Evolutionary conservation across 2,329 filamentous ascomycete species (phyloP).

Genomic region (Pyrenochaeta sp.): DNA sequence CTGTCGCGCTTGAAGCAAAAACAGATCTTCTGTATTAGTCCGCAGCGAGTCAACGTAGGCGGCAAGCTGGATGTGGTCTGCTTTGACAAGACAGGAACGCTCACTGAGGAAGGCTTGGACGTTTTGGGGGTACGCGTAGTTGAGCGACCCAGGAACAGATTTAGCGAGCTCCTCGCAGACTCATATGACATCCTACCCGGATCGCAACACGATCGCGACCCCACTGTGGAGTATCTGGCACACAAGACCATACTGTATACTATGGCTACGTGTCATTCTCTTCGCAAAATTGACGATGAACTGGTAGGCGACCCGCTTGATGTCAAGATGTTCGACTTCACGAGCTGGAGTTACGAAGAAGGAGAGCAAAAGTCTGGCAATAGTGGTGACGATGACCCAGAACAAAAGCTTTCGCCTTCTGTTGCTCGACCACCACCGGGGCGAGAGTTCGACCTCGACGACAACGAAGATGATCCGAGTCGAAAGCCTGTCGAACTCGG

Average conservation of each 20-base stretch:
- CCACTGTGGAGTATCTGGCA: slow-evolving; percentile 66
- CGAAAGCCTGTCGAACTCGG: slow-evolving; percentile 79
- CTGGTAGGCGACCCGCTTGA: slow-evolving; percentile 93
- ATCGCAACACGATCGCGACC: slow-evolving; percentile 64
- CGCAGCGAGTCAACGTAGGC: slow-evolving; percentile 94
- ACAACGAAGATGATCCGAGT: slow-evolving; percentile 54
- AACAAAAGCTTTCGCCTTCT: slow-evolving; percentile 83
- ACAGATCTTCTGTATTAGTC: slow-evolving; percentile 96
- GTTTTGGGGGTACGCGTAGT: slow-evolving; percentile 88
- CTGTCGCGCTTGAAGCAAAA: slow-evolving; percentile 85
- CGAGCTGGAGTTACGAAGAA: slow-evolving; percentile 90
- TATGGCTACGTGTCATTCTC: slow-evolving; percentile 96
- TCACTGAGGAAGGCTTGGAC: slow-evolving; percentile 95
- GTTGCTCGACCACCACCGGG: slow-evolving; percentile 80
- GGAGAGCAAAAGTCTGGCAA: slow-evolving; percentile 71
- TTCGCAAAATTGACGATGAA: slow-evolving; percentile 86
- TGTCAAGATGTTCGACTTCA: slow-evolving; percentile 98
- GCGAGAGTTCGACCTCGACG: slow-evolving; percentile 65
- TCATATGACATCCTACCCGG: slow-evolving; percentile 66
- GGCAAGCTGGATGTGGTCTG: slow-evolving; percentile 96
- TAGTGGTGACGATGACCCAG: slow-evolving; percentile 76
- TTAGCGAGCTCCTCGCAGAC: slow-evolving; percentile 79
- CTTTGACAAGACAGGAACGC: slow-evolving; percentile 98
- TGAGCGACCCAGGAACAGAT: slow-evolving; percentile 68
- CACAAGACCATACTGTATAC: slow-evolving; percentile 82